Base-by-base conservation (phyloP, 2,329 filamentous ascomycete genomes). In the Penicillium fuscoglaucum region DNA sequence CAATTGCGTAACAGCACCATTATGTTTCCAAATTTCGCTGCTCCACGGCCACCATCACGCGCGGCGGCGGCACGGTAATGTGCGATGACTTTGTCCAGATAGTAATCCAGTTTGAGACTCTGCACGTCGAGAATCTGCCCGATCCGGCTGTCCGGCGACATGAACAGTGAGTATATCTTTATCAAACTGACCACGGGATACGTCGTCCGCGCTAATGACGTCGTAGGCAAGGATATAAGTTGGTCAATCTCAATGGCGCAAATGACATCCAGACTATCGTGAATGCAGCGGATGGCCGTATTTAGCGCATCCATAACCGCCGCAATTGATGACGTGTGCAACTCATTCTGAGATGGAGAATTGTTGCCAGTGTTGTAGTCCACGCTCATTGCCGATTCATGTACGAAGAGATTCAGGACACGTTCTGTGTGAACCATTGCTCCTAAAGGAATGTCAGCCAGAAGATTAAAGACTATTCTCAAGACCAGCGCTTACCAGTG, bases 171-270 rank as follows among this genome's bases (percentile, higher is more conserved):
- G 73, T 88, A 88, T 61, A 92, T 83, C 73, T 91, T 91, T 70
- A 90, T 88, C 39, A 91, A 78, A 33, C 90, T 84, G 21, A 91
- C 87, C 2, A 87, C 82, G 6, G 86, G 86, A 68, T 90, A 91
- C 12, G 88, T 85, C 19, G 90, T 84, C 29, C 89, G 85, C 17
- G 90, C 88, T 66, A 90, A 87, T 70, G 84, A 85, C 68, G 89
- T 87, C 3, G 89, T 87, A 19, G 90, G 89, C 10, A 91, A 72
- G 55, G 82, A 87, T 53, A 87, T 84, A 41, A 90, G 79, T 41
- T 78, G 80, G 4, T 78, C 72, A 15, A 84, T 72, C 49, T 87
- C 83, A 73, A 91, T 84, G 40, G 76, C 76, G 4, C 88, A 72
- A 56, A 92, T 90, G 0, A 83, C 81, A 24, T 87, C 84, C 49